Percentiles rank a stretch among this genome's conserved stretches.
Conservation (phyloP, 352 stramenopile genomes). For the Phytophthora citrophthora region DNA sequence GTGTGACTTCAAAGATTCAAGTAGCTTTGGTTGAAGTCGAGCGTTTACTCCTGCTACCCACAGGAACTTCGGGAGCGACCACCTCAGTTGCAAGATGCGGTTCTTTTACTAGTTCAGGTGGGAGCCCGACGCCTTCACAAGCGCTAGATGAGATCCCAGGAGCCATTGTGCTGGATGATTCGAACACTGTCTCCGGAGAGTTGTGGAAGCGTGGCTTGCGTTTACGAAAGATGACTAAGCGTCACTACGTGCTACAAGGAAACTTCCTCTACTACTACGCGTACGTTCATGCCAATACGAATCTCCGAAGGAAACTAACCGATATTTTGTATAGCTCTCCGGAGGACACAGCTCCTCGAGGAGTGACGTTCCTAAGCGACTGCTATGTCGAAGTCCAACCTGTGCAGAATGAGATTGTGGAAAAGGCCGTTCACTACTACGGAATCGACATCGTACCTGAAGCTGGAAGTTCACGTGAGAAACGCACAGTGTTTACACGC, state of each 20-base stretch:
- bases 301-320: neutral
- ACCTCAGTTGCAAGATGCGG: constrained; percentile 10
- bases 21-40: constrained; percentile 52
- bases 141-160: constrained; percentile 33
- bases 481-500: constrained; percentile 85
- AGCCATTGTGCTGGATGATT: constrained; percentile 40
- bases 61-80: constrained; percentile 1
- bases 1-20: constrained; percentile 55
- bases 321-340: constrained; percentile 42
- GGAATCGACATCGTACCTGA: constrained; percentile 89
- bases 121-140: constrained; percentile 30
- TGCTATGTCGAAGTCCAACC: constrained; percentile 78
- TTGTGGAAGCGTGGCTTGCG: constrained; percentile 82
- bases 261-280: constrained; percentile 92
- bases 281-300: constrained; percentile 37
- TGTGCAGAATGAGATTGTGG: constrained; percentile 57
- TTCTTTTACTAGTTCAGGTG: constrained; percentile 25
- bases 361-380: constrained; percentile 81
- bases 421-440: constrained; percentile 86
- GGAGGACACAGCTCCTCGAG: constrained; percentile 75
- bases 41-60: constrained; percentile 27
- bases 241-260: constrained; percentile 85
- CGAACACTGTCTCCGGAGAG: constrained; percentile 54
- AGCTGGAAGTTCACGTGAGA: constrained; percentile 67
- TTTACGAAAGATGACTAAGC: constrained; percentile 89